A percentile compares a stretch with the other conserved stretches of the same genome.
Evolutionary conservation across 2,329 filamentous ascomycete species (phyloP).

Genomic region (Colletotrichum sp.): DNA sequence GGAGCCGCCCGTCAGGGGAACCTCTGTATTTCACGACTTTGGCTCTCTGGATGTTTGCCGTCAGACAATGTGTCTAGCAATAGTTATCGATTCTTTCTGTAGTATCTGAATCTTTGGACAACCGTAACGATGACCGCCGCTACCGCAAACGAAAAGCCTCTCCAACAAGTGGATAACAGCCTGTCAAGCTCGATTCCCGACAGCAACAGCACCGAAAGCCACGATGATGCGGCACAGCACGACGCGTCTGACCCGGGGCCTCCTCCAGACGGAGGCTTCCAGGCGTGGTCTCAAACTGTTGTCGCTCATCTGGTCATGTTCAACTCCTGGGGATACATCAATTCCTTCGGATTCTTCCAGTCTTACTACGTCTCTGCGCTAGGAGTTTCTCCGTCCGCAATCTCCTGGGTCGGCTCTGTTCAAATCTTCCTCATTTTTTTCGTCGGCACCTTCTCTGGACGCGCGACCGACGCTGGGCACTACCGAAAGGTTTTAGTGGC

Average conservation of each 20-base stretch:
- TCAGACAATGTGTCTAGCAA: neutral
- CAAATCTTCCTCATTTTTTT: neutral
- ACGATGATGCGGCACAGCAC: neutral
- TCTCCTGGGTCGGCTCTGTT: neutral
- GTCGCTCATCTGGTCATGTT: neutral
- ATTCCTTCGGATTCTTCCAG: conserved; percentile 40
- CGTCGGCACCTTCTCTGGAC: neutral
- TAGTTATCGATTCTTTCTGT: neutral
- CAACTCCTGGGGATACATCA: neutral
- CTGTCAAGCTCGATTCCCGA: neutral
- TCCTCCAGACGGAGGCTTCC: neutral
- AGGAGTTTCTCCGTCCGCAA: neutral
- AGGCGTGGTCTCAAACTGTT: neutral
- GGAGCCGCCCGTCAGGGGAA: neutral
- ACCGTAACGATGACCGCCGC: neutral
- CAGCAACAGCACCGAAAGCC: neutral
- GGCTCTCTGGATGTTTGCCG: neutral
- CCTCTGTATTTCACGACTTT: neutral
- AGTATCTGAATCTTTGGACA: neutral
- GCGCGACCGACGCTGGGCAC: neutral
- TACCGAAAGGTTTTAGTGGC: neutral
- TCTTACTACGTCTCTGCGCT: conserved; percentile 37
- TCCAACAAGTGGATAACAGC: neutral
- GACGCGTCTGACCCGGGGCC: neutral
- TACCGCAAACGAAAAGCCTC: neutral